These are phyloP conservation scores for Scedosporium aurantiacum DNA, from an alignment of 2,329 filamentous ascomycete genomes.

Conservation along the genomic window DNA sequence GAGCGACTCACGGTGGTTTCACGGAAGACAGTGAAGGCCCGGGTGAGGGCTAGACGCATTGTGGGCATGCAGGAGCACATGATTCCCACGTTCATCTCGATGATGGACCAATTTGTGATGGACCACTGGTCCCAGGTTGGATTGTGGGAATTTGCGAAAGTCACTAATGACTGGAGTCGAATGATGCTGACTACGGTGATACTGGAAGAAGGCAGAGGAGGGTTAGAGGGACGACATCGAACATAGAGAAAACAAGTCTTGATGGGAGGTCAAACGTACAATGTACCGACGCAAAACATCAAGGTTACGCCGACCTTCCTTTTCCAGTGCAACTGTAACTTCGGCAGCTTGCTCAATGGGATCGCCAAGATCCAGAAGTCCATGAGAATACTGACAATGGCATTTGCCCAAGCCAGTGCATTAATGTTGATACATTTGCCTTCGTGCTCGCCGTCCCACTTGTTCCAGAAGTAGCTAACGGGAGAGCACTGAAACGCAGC, in stretches of 20 bases:
- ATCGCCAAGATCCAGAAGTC: slow-evolving; percentile 42
- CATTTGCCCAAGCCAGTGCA: slow-evolving; percentile 37
- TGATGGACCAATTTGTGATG: slow-evolving; percentile 17
- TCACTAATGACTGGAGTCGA: slow-evolving; percentile 12
- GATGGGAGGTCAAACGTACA: slow-evolving; percentile 19
- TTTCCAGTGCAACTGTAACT: slow-evolving; percentile 31
- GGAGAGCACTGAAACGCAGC: slow-evolving; percentile 41
- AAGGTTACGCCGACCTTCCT: slow-evolving; percentile 37
- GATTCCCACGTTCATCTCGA: slow-evolving; percentile 19
- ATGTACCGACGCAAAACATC: slow-evolving; percentile 41
- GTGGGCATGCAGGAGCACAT: slow-evolving; percentile 20
- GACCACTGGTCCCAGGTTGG: slow-evolving; percentile 17
- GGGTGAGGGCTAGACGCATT: slow-evolving; percentile 15
- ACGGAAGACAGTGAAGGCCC: slow-evolving; percentile 7
- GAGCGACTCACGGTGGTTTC: too few species aligned
- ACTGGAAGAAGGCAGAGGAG: slow-evolving; percentile 7
- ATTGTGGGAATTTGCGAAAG: slow-evolving; percentile 15
- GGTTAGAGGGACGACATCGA: neutral
- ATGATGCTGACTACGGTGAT: slow-evolving; percentile 16
- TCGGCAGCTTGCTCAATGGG: slow-evolving; percentile 32
- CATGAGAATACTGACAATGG: slow-evolving; percentile 38
- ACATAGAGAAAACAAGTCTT: neutral
- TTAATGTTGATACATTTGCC: slow-evolving; percentile 41
- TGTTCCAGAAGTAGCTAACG: slow-evolving; percentile 39
- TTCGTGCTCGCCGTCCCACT: slow-evolving; percentile 34